phyloP scores from a whole-genome alignment of 1,284 basidiomycete genomes.

The Ganoderma resinaceum region DNA sequence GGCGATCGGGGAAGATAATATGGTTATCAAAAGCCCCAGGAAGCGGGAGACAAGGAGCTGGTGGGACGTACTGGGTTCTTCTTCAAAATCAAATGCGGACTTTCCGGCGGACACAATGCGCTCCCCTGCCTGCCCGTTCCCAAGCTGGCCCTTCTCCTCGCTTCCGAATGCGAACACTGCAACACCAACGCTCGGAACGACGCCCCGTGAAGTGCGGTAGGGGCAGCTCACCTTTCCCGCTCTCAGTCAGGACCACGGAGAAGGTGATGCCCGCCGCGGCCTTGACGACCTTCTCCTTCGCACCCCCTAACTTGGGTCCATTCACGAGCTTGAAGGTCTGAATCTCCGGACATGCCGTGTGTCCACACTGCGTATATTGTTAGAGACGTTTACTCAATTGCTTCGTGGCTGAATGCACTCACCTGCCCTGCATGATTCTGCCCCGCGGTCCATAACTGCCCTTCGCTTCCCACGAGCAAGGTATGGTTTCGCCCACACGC shows the following conservation, averaged over 20 bases:
- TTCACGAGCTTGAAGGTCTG: slow-evolving; percentile 69
- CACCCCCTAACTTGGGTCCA: slow-evolving; percentile 59
- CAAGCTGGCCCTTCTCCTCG: slow-evolving; percentile 92
- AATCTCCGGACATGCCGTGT: slow-evolving; percentile 67
- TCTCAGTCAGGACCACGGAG: slow-evolving; percentile 81
- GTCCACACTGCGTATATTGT: slow-evolving; percentile 66
- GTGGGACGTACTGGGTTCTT: slow-evolving; percentile 66
- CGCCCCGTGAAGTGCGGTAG: slow-evolving; percentile 1
- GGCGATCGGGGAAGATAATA: slow-evolving; percentile 5
- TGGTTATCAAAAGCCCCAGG: slow-evolving; percentile 18
- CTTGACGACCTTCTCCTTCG: slow-evolving; percentile 70
- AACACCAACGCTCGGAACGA: slow-evolving; percentile 6
- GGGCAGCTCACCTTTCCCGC: slow-evolving; percentile 68
- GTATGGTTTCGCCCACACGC: slow-evolving; percentile 87
- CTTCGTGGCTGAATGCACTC: slow-evolving; percentile 31
- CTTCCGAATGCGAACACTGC: slow-evolving; percentile 89
- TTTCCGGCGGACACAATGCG: slow-evolving; percentile 87
- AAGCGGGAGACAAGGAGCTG: slow-evolving; percentile 12
- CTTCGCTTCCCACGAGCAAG: slow-evolving; percentile 82
- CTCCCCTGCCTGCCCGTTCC: slow-evolving; percentile 91
- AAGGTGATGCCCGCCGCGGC: slow-evolving; percentile 87
- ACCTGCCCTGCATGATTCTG: slow-evolving; percentile 88
- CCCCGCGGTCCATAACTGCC: slow-evolving; percentile 86
- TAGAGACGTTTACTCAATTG: not conserved
- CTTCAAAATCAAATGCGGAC: slow-evolving; percentile 82